A percentile compares a stretch with the other conserved stretches of the same genome.
phyloP scores from a whole-genome alignment of 2,329 filamentous ascomycete species.

The Paecilomyces fulvus region DNA sequence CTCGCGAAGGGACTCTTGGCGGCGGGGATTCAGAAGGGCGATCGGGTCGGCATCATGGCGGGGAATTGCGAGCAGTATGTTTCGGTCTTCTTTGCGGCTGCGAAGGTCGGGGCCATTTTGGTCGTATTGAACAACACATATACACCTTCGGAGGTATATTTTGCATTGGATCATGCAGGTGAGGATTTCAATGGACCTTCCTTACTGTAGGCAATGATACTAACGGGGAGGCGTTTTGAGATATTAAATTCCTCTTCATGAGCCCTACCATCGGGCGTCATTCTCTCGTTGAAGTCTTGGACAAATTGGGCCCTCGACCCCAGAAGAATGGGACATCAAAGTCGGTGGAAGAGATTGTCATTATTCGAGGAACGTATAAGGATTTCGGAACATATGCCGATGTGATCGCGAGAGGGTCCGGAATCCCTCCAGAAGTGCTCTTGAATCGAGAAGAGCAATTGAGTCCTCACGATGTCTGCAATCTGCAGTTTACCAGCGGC shows the following conservation, averaged over 20 bases:
- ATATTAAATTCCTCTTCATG: conserved; percentile 55
- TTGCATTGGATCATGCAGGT: conserved; percentile 64
- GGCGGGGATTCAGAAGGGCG: conserved; percentile 37
- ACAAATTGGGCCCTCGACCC: conserved; percentile 35
- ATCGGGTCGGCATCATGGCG: conserved; percentile 60
- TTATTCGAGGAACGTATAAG: conserved; percentile 49
- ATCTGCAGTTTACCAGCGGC: conserved; percentile 68
- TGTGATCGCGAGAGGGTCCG: conserved; percentile 46
- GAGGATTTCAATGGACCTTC: conserved; percentile 15
- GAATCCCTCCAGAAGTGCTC: conserved; percentile 43
- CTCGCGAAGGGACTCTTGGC: conserved; percentile 59
- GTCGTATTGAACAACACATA: conserved; percentile 80
- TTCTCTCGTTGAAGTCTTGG: conserved; percentile 54
- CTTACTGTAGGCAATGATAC: background rate
- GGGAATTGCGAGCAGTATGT: conserved; percentile 48
- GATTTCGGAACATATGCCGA: conserved; percentile 54
- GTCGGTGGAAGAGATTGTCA: conserved; percentile 45
- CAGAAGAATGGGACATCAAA: conserved; percentile 22
- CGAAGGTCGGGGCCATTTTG: conserved; percentile 56
- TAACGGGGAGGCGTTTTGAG: background rate
- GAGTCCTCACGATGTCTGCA: conserved; percentile 59
- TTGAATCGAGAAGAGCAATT: conserved; percentile 48
- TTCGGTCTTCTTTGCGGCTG: conserved; percentile 64
- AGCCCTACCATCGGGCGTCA: conserved; percentile 59
- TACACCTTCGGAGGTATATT: conserved; percentile 62